Percentiles rank a stretch among this genome's conserved stretches.
These are phyloP conservation scores for Hymenoscyphus linearis DNA, from an alignment of 2,329 filamentous ascomycete species.

Conservation along the genomic window DNA sequence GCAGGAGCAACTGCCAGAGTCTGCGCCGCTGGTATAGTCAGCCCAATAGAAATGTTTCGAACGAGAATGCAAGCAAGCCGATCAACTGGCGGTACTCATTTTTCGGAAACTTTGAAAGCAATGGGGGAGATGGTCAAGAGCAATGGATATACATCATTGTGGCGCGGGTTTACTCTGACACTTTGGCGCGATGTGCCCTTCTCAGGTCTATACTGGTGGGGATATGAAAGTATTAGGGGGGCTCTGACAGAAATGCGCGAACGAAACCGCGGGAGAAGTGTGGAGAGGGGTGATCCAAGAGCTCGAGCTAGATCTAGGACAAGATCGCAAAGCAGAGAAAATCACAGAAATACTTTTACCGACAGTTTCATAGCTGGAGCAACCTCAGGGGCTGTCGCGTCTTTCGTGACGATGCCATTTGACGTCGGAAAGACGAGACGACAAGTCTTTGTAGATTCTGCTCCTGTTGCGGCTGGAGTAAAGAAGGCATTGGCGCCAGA, in stretches of 20 bases:
- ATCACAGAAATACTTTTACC: conserved; percentile 70
- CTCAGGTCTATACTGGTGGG: conserved; percentile 96
- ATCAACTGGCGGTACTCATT: conserved; percentile 55
- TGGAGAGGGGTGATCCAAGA: conserved; percentile 36
- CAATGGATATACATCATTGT: conserved; percentile 76
- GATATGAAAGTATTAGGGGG: conserved; percentile 80
- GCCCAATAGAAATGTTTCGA: conserved; percentile 88
- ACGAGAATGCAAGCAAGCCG: conserved; percentile 83
- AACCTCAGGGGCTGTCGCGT: conserved; percentile 75
- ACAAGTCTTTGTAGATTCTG: conserved; percentile 68
- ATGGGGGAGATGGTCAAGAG: conserved; percentile 72
- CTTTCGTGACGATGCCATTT: conserved; percentile 87
- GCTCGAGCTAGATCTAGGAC: conserved; percentile 38
- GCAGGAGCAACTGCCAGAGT: conserved; percentile 75
- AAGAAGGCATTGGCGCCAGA: conserved; percentile 53
- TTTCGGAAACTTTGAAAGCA: conserved; percentile 72
- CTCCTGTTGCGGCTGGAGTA: conserved; percentile 29
- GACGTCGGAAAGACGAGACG: conserved; percentile 96
- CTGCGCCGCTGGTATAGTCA: conserved; percentile 75
- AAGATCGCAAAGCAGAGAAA: conserved; percentile 59
- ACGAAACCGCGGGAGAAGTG: conserved; percentile 39
- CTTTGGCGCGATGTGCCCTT: conserved; percentile 97
- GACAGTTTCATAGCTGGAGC: conserved; percentile 90
- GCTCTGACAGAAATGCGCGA: conserved; percentile 64
- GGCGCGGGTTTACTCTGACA: conserved; percentile 84